Evolutionary conservation across 306 rosid genomes (phyloP).

Genomic region (Dryas alaskensis): DNA sequence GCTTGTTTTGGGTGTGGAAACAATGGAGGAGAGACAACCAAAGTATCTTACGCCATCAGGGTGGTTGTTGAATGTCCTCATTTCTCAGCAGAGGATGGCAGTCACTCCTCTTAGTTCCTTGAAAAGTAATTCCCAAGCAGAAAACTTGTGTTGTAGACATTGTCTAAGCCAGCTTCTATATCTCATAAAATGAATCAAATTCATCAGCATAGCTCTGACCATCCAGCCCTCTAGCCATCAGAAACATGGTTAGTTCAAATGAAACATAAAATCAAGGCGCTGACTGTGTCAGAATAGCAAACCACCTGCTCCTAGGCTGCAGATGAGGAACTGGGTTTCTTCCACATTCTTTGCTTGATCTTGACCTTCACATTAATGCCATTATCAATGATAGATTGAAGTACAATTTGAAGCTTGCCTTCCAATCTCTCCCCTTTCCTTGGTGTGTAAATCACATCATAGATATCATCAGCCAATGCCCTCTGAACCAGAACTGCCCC

Average conservation of each 20-base stretch:
- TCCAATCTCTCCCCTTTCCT: slow-evolving; percentile 75
- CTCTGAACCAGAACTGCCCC: slow-evolving; percentile 81
- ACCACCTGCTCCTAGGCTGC: neutral
- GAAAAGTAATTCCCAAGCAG: neutral
- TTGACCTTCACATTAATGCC: slow-evolving; percentile 66
- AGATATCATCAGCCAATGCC: slow-evolving; percentile 87
- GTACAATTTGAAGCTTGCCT: slow-evolving; percentile 64
- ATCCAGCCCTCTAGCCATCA: neutral
- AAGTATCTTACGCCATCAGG: neutral
- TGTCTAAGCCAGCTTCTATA: neutral
- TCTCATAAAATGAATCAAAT: neutral
- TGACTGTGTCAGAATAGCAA: neutral
- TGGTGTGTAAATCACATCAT: slow-evolving; percentile 70
- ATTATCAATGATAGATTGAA: slow-evolving; percentile 45
- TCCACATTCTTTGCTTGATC: slow-evolving; percentile 61
- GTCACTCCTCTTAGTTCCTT: neutral
- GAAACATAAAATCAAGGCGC: neutral
- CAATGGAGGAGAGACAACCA: neutral
- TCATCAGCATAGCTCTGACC: neutral
- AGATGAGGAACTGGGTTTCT: slow-evolving; percentile 31
- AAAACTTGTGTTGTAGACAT: neutral
- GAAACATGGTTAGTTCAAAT: neutral
- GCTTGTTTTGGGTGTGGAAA: neutral
- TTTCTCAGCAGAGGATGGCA: neutral
- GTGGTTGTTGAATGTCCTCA: neutral